Base-by-base conservation (phyloP, 78 protist species). In the Isochrysis galbana region DNA sequence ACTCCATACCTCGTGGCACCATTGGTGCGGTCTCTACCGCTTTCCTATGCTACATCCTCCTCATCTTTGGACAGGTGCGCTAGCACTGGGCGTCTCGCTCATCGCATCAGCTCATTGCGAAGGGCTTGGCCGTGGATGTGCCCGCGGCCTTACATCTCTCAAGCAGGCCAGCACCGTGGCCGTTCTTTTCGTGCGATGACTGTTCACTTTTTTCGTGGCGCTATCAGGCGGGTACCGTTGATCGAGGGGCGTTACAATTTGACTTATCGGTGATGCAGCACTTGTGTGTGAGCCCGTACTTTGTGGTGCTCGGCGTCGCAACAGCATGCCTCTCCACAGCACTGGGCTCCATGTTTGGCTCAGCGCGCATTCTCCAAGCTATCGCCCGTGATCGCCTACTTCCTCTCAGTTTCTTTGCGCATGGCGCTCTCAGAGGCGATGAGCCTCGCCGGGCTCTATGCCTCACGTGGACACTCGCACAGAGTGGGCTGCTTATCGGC, bases 1-100 rank as follows among this genome's bases (percentile, higher is more conserved):
- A 21, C n/a, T 11, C 94, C 61, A 95, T 97, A 83, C 98, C 98
- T 22, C 0, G 23, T 1, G 98, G 96, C 42, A 93, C 93, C 2
- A 47, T 94, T 22, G 46, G 26, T 42, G 95, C 96, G 17, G 26
- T 92, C n/a, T 17, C 54, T 5, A 25, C 46, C n/a, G 69, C 97
- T 11, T 32, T 78, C 29, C 19, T 90, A 4, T 11, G 67, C 46
- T 96, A 96, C 94, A 0, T 90, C 34, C 48, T 51, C 34, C 88
- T 93, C 47, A 54, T 93, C 39, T 19, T 84, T 19, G 89, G 82
- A 11, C n/a, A n/a, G n/a, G 39, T 29, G 77, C n/a, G 77, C 19
- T 23, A 69, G 77, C 19, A 10, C 67, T 54, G 32, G 10, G 67
- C 10, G 10, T 54, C 10, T 17, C 67, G 10, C 67, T 54, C 67